Evolutionary conservation across 192 early-diverging fungal genomes (phyloP).

Genomic region (Coemansia sp.): DNA sequence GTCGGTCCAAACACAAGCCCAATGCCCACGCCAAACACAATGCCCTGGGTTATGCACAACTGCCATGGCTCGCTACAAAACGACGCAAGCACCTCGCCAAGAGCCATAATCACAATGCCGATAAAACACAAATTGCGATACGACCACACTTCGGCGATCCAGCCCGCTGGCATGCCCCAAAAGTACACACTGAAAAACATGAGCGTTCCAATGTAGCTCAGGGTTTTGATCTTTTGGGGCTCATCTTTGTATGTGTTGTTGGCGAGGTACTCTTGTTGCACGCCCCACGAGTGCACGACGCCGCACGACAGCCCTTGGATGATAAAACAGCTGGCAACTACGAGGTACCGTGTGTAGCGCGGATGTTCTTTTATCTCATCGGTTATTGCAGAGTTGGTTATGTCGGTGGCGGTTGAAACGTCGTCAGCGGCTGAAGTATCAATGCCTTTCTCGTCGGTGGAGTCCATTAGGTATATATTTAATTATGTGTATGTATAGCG

Average conservation of each 20-base stretch:
- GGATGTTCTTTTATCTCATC: slow-evolving; percentile 12
- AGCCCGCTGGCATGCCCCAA: slow-evolving; percentile 48
- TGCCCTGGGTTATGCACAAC: slow-evolving; percentile 64
- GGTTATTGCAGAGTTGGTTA: neutral
- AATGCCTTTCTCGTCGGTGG: neutral
- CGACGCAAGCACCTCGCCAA: slow-evolving; percentile 61
- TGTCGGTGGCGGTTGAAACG: too few species aligned
- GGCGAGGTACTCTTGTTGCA: slow-evolving; percentile 44
- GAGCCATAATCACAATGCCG: slow-evolving; percentile 38
- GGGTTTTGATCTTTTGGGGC: slow-evolving; percentile 19
- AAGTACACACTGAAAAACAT: slow-evolving; percentile 44
- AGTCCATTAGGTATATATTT: neutral
- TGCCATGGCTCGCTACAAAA: slow-evolving; percentile 68
- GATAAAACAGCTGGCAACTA: slow-evolving; percentile 40
- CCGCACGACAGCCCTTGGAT: slow-evolving; percentile 42
- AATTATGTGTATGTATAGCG: neutral
- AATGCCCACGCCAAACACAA: slow-evolving; percentile 62
- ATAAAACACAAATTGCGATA: slow-evolving; percentile 36
- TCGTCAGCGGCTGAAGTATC: too few species aligned
- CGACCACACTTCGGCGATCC: slow-evolving; percentile 50
- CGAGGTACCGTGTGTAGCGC: slow-evolving; percentile 32
- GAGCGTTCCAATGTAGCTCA: slow-evolving; percentile 47
- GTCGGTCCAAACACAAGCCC: slow-evolving; percentile 61
- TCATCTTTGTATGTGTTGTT: slow-evolving; percentile 26
- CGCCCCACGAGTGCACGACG: slow-evolving; percentile 46